Evolutionary conservation across 2,329 filamentous ascomycete genomes (phyloP).

Genomic region (Cytospora piceicola): DNA sequence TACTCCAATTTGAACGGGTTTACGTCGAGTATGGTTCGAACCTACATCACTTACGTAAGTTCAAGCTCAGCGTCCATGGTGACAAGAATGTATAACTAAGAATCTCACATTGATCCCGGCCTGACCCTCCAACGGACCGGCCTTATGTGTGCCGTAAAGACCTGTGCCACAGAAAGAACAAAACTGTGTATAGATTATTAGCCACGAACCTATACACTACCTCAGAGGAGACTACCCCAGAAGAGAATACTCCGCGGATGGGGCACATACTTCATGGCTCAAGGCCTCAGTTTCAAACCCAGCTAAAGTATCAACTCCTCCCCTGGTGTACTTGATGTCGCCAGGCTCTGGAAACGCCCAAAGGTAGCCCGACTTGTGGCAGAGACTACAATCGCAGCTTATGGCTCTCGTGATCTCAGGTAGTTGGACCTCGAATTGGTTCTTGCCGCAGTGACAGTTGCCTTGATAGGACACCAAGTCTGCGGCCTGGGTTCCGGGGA

Average conservation of each 20-base stretch:
- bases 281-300: constrained; percentile 28
- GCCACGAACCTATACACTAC: not conserved
- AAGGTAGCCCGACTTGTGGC: constrained; percentile 39
- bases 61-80: no score
- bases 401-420: constrained; percentile 27
- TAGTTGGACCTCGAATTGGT: constrained; percentile 35
- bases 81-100: not conserved
- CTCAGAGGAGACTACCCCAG: no score
- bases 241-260: not conserved
- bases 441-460: constrained; percentile 40
- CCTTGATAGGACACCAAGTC: constrained; percentile 29
- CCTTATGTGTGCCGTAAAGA: constrained; percentile 35
- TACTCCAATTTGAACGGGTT: constrained; percentile 35
- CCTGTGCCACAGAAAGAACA: constrained; percentile 38
- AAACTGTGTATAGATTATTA: constrained; percentile 33
- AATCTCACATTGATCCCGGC: constrained; percentile 35
- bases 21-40: constrained; percentile 33
- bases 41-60: not conserved
- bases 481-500: not conserved
- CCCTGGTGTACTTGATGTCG: constrained; percentile 22
- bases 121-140: constrained; percentile 33
- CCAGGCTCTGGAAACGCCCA: constrained; percentile 33
- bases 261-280: constrained; percentile 33
- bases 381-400: constrained; percentile 36
- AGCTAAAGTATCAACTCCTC: constrained; percentile 19